Base-by-base conservation (phyloP, 164 flowering plant species). In the Vitis labrusca region DNA sequence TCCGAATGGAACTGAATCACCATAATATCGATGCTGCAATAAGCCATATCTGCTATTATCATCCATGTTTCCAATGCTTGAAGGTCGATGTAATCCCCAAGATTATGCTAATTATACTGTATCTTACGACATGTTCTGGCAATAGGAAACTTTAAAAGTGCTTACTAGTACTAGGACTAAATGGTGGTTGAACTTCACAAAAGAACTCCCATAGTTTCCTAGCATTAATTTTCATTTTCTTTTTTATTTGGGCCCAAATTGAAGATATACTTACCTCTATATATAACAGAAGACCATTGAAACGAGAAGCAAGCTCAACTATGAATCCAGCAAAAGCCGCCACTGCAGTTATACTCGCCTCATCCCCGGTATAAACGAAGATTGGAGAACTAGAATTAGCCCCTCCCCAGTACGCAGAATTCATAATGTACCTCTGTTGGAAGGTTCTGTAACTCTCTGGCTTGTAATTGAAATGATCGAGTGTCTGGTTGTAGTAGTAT, bases 341-440 rank as follows among this genome's bases (percentile, higher is more conserved):
- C 5, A 8, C 50, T 3, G 0, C 32, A 12, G 47, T 29, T 10
- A 76, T 50, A 49, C 10, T 0, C 0, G n/a, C 29, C 64, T 81
- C 84, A 8, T 19, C 78, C 1, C 80, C 82, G 2, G 66, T 37
- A 61, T 65, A 72, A 15, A 53, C 84, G 12, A 81, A 72, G 44
- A 79, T 81, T 2, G 84, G 84, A 16, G 81, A 44, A n/a, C 64
- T 73, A 8, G 69, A 23, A 17, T 71, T 74, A 1, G 73, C 66
- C 3, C 84, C 84, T 61, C 82, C 80, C 84, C 84, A 78, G 8
- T 73, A 66, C 51, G 23, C 68, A n/a, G 50, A 68, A 48, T 78
- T 76, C 1, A 78, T 48, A 0, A 76, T 37, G 53, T 76, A 81
- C 32, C 56, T 71, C 37, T 81, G 81, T 19, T 69, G 67, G 56